Percentiles rank a stretch among this genome's conserved stretches.
These are phyloP conservation scores for Rubus parviflorus DNA, from an alignment of 306 rosid genomes.

Conservation along the genomic window DNA sequence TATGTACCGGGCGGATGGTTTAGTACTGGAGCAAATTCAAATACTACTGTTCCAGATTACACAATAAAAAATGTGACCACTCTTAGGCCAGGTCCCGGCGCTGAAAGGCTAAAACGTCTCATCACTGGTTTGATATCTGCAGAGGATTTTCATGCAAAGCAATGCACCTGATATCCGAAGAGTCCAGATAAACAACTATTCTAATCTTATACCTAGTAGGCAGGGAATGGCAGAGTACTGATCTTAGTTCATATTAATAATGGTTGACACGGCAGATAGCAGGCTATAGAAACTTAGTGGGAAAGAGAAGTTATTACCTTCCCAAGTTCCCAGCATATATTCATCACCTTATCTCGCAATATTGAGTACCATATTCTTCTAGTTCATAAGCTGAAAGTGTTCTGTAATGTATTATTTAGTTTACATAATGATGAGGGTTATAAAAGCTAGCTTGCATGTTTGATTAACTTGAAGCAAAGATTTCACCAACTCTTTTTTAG, in stretches of 20 bases:
- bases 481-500: background rate
- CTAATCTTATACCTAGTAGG: slow-evolving; percentile 26
- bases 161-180: slow-evolving; percentile 45
- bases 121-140: slow-evolving; percentile 55
- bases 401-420: slow-evolving; percentile 35
- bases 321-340: slow-evolving; percentile 29
- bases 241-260: slow-evolving; percentile 18
- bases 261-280: slow-evolving; percentile 30
- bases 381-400: slow-evolving; percentile 35
- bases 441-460: slow-evolving; percentile 6
- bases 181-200: slow-evolving; percentile 13
- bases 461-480: background rate
- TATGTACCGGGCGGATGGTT: slow-evolving; percentile 66
- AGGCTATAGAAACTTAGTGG: slow-evolving; percentile 31
- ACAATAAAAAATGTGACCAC: slow-evolving; percentile 42
- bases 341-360: slow-evolving; percentile 23
- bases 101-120: slow-evolving; percentile 54
- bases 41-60: slow-evolving; percentile 25
- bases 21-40: slow-evolving; percentile 23
- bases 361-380: slow-evolving; percentile 37
- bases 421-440: slow-evolving; percentile 25
- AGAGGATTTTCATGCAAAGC: slow-evolving; percentile 53
- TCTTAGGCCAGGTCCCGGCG: slow-evolving; percentile 66
- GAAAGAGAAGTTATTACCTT: slow-evolving; percentile 26
- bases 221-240: slow-evolving; percentile 23